Conservation (phyloP, 176 grass and related monocot genomes). For the Carex cristatella region DNA sequence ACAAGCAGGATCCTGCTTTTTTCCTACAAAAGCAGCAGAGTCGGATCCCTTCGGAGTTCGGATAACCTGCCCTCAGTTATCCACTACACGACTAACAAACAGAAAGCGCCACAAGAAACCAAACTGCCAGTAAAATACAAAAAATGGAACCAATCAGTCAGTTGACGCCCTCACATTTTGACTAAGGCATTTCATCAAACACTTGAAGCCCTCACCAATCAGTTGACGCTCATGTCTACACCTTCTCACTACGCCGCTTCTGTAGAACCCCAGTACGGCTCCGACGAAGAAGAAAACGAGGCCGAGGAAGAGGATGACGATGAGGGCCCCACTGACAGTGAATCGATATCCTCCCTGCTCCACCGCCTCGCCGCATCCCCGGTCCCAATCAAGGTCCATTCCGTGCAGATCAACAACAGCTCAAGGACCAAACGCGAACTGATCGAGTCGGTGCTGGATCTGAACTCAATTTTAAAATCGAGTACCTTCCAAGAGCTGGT, state of each 20-base stretch:
- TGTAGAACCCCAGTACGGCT: background rate
- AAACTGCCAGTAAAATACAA: background rate
- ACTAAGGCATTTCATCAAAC: slow-evolving; percentile 8
- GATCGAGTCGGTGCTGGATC: slow-evolving; percentile 53
- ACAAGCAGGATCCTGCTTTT: no score
- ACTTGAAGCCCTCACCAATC: background rate
- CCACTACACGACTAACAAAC: background rate
- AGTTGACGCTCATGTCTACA: slow-evolving; percentile 2
- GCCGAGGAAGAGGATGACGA: slow-evolving; percentile 11
- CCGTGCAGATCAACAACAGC: slow-evolving; percentile 56
- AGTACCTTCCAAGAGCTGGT: slow-evolving; percentile 69
- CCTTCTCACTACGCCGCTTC: background rate
- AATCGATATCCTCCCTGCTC: slow-evolving; percentile 37
- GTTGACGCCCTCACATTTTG: background rate
- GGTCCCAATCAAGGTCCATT: slow-evolving; percentile 64
- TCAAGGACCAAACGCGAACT: slow-evolving; percentile 42
- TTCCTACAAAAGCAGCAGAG: no score
- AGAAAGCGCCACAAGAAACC: background rate
- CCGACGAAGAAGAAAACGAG: slow-evolving; percentile 22
- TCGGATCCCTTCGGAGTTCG: background rate
- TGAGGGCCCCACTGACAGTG: slow-evolving; percentile 11
- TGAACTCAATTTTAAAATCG: slow-evolving; percentile 42
- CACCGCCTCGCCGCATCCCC: slow-evolving; percentile 54
- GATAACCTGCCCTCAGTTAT: background rate
- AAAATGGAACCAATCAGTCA: background rate